A percentile compares a stretch with the other conserved stretches of the same genome.
Evolutionary conservation across 129 eudicot genomes (phyloP).

Genomic region (Flaveria robusta): DNA sequence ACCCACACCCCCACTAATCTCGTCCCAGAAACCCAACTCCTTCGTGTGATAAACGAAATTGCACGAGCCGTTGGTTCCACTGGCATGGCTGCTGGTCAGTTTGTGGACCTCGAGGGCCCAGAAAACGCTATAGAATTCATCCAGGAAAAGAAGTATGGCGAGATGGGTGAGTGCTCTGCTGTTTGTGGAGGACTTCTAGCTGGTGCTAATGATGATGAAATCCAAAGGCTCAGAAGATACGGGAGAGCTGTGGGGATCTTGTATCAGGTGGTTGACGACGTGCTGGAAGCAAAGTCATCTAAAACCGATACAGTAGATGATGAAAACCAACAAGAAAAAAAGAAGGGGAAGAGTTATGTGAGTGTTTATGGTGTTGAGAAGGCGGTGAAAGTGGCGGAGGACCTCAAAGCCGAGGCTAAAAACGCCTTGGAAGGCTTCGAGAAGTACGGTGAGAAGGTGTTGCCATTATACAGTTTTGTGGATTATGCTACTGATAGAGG

Average conservation of each 20-base stretch:
- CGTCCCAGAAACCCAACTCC: slow-evolving; percentile 72
- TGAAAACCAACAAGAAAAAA: slow-evolving; percentile 27
- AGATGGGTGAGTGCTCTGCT: slow-evolving; percentile 92
- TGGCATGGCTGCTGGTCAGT: slow-evolving; percentile 98
- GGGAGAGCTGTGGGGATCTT: slow-evolving; percentile 87
- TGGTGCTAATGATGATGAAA: slow-evolving; percentile 79
- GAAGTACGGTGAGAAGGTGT: slow-evolving; percentile 80
- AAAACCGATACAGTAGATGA: neutral
- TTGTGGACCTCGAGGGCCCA: slow-evolving; percentile 82
- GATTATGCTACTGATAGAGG: slow-evolving; percentile 93
- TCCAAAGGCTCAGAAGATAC: slow-evolving; percentile 65
- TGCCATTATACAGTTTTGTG: slow-evolving; percentile 81
- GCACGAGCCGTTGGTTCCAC: slow-evolving; percentile 96
- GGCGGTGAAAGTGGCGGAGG: slow-evolving; percentile 86
- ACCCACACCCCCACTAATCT: slow-evolving; percentile 75
- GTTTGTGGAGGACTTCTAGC: slow-evolving; percentile 84
- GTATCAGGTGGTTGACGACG: slow-evolving; percentile 84
- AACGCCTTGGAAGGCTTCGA: slow-evolving; percentile 70
- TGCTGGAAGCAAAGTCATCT: slow-evolving; percentile 51
- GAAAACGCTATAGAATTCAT: slow-evolving; percentile 72
- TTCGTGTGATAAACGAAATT: slow-evolving; percentile 79
- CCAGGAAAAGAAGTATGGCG: slow-evolving; percentile 90
- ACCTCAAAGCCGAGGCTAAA: slow-evolving; percentile 71
- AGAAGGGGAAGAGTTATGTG: slow-evolving; percentile 75
- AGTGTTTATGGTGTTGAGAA: slow-evolving; percentile 81